Evolutionary conservation across 1,139 yeast species (phyloP).

Genomic region (Geotrichum reessii): DNA sequence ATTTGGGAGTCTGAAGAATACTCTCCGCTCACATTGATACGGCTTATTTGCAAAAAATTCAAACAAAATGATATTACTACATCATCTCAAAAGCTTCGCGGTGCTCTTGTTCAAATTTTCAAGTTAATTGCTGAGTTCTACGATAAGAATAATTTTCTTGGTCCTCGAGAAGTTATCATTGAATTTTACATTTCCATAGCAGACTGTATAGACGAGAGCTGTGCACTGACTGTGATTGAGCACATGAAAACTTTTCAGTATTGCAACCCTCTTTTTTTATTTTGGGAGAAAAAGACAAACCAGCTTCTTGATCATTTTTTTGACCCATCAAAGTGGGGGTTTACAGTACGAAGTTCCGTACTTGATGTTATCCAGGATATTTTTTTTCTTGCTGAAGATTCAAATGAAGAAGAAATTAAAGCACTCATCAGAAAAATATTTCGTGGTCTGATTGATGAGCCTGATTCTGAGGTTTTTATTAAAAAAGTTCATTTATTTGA

Average conservation of each 20-base stretch:
- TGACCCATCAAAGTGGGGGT: slow-evolving; percentile 31
- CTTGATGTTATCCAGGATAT: slow-evolving; percentile 45
- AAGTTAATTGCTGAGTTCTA: slow-evolving; percentile 21
- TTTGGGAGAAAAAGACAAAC: slow-evolving; percentile 49
- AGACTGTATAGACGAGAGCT: slow-evolving; percentile 37
- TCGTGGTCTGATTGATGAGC: slow-evolving; percentile 21
- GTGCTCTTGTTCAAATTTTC: slow-evolving; percentile 15
- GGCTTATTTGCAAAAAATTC: slow-evolving; percentile 9
- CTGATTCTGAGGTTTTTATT: slow-evolving; percentile 38
- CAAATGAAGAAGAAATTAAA: slow-evolving; percentile 22
- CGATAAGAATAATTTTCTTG: slow-evolving; percentile 32
- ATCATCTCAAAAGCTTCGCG: slow-evolving; percentile 19
- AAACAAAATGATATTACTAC: slow-evolving; percentile 3
- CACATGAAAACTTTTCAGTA: slow-evolving; percentile 47
- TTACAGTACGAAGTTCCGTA: slow-evolving; percentile 40
- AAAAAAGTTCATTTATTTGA: slow-evolving; percentile 33
- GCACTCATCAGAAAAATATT: slow-evolving; percentile 23
- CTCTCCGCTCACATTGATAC: slow-evolving; percentile 42
- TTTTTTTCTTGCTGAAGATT: slow-evolving; percentile 27
- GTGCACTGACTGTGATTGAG: slow-evolving; percentile 42
- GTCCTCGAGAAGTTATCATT: slow-evolving; percentile 45
- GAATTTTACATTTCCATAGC: slow-evolving; percentile 42
- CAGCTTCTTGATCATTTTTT: slow-evolving; percentile 47
- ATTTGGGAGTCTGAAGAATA: slow-evolving; percentile 45
- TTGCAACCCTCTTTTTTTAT: slow-evolving; percentile 50